Evolutionary conservation across 495 filamentous ascomycete genomes (phyloP).

Genomic region (Aspergillus mulundensis): DNA sequence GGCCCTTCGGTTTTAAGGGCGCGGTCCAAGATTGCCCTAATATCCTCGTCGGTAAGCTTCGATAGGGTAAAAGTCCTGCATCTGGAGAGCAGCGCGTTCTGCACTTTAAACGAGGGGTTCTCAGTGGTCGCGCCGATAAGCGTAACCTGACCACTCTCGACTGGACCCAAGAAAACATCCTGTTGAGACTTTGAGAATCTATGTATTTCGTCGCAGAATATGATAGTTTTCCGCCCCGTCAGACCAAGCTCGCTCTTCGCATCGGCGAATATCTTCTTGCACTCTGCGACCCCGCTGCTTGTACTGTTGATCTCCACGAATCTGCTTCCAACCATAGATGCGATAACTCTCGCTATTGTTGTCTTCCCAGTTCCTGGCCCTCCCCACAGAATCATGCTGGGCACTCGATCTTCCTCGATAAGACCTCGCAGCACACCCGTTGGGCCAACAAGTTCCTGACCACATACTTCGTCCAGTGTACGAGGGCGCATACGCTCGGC

Average conservation of each 20-base stretch:
- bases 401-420: constrained; percentile 81
- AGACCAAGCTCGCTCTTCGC: constrained; percentile 76
- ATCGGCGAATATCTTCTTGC: constrained; percentile 89
- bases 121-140: constrained; percentile 96
- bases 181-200: constrained; percentile 91
- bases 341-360: constrained; percentile 90
- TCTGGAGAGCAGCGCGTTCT: constrained; percentile 79
- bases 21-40: constrained; percentile 67
- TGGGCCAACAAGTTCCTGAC: constrained; percentile 86
- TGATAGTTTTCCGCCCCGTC: constrained; percentile 86
- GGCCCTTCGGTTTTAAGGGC: constrained; percentile 63
- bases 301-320: constrained; percentile 98
- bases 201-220: constrained; percentile 98
- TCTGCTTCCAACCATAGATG: constrained; percentile 71
- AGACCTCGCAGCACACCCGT: constrained; percentile 81
- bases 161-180: constrained; percentile 90
- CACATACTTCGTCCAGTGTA: constrained; percentile 79
- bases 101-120: constrained; percentile 93
- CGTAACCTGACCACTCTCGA: constrained; percentile 86
- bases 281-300: constrained; percentile 83
- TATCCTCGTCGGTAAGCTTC: constrained; percentile 65
- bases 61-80: constrained; percentile 86
- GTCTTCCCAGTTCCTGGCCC: constrained; percentile 92
- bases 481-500: constrained; percentile 91
- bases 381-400: constrained; percentile 96